Conservation (phyloP, 345 rosid genomes). For the Pugionium cornutum region DNA sequence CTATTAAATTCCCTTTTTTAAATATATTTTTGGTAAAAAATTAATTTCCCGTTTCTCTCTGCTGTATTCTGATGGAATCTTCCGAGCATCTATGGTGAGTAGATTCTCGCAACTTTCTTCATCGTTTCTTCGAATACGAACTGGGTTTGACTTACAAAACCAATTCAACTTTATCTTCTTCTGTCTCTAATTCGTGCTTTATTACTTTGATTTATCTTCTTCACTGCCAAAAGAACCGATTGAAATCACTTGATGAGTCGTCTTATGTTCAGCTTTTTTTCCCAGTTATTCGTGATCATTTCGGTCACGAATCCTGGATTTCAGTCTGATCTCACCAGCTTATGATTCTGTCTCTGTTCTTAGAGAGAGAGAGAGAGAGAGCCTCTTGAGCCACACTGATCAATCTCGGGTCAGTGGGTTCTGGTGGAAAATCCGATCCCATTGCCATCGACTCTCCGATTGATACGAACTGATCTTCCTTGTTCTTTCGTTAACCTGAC, state of each 20-base stretch:
- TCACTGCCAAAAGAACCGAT: conserved; percentile 5
- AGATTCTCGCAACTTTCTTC: conserved; percentile 21
- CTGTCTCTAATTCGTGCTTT: neutral
- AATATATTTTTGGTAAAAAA: no score
- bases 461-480: no score
- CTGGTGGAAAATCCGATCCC: conserved; percentile 21
- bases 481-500: neutral
- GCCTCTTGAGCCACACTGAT: conserved; percentile 25
- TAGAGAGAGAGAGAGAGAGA: neutral
- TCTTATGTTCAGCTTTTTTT: neutral
- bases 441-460: neutral
- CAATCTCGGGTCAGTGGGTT: conserved; percentile 18
- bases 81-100: conserved; percentile 37
- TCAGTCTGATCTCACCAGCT: conserved; percentile 23
- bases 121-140: neutral
- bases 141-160: conserved; percentile 17
- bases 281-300: conserved; percentile 3
- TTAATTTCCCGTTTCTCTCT: neutral
- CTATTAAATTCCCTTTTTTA: neutral
- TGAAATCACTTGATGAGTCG: conserved; percentile 24
- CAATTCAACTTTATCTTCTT: neutral
- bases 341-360: conserved; percentile 16
- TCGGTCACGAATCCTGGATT: neutral
- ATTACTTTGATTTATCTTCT: conserved; percentile 13
- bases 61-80: conserved; percentile 29